Conservation (phyloP, 1,284 basidiomycete species). For the Ceratobasidium sp. region DNA sequence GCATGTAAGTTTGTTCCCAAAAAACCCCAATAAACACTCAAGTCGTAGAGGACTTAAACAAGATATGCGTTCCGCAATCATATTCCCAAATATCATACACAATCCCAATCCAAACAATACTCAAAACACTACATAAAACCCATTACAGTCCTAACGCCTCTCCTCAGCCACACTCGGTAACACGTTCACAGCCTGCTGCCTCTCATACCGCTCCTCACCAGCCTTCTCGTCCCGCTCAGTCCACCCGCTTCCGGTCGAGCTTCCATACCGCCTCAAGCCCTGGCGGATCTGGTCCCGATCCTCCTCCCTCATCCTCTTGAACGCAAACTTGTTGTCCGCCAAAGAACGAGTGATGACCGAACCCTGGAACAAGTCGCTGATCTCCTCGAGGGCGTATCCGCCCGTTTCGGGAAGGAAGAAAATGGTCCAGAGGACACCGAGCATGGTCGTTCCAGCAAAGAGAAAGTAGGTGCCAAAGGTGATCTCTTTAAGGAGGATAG, state of each 20-base stretch:
- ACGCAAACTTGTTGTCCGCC: constrained; percentile 52
- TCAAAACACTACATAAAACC: background rate
- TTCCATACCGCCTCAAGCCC: constrained; percentile 35
- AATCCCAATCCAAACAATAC: background rate
- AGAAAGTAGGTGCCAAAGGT: constrained; percentile 55
- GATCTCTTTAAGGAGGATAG: constrained; percentile 54
- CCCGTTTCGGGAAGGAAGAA: constrained; percentile 55
- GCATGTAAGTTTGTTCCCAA: background rate
- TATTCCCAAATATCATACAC: constrained; percentile 19
- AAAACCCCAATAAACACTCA: background rate
- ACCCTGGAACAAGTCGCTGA: constrained; percentile 53
- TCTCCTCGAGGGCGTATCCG: constrained; percentile 55
- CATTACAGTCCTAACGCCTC: constrained; percentile 33
- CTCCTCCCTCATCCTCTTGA: constrained; percentile 48
- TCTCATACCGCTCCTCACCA: constrained; percentile 39
- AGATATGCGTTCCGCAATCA: background rate
- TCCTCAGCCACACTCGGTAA: constrained; percentile 39
- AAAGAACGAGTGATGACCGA: constrained; percentile 53
- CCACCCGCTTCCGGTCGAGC: constrained; percentile 31
- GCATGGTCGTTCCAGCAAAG: constrained; percentile 52
- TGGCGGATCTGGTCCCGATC: constrained; percentile 42
- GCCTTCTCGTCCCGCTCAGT: constrained; percentile 32
- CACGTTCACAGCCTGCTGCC: constrained; percentile 22
- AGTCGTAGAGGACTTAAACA: background rate
- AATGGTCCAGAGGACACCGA: constrained; percentile 54